Evolutionary conservation across 108 stramenopile genomes (phyloP).

Genomic region (Cyclostephanos invisitatus): DNA sequence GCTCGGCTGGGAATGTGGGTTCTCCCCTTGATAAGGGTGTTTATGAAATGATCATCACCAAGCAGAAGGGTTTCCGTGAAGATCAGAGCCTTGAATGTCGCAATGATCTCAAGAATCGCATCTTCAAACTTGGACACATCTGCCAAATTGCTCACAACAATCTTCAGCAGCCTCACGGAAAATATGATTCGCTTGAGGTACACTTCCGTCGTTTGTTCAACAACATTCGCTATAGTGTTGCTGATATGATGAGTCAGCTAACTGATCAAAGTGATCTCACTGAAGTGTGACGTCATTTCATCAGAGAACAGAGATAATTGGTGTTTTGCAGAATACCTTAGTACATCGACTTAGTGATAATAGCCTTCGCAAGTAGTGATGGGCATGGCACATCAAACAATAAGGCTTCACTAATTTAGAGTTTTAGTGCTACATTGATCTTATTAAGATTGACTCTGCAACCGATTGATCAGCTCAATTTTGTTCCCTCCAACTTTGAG

Average conservation of each 20-base stretch:
- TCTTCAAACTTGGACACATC: constrained; percentile 84
- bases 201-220: constrained; percentile 88
- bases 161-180: constrained; percentile 91
- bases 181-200: constrained; percentile 72
- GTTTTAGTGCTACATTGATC: not conserved
- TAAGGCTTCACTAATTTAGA: not conserved
- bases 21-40: constrained; percentile 86
- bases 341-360: not conserved
- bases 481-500: constrained; percentile 89
- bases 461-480: constrained; percentile 77
- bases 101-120: constrained; percentile 87
- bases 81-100: constrained; percentile 75
- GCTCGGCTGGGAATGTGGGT: constrained; percentile 52
- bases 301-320: not conserved
- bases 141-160: constrained; percentile 89
- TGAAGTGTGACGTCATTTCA: constrained; percentile 55
- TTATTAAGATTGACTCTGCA: constrained; percentile 19
- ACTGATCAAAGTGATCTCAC: constrained; percentile 87
- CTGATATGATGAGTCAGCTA: constrained; percentile 91
- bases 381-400: not conserved
- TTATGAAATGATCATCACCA: constrained; percentile 87
- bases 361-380: not conserved
- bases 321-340: constrained; percentile 1
- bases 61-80: constrained; percentile 87
- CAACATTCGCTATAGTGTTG: constrained; percentile 89